Conservation (phyloP, 306 rosid species). For the Pyrus pyrifolia region DNA sequence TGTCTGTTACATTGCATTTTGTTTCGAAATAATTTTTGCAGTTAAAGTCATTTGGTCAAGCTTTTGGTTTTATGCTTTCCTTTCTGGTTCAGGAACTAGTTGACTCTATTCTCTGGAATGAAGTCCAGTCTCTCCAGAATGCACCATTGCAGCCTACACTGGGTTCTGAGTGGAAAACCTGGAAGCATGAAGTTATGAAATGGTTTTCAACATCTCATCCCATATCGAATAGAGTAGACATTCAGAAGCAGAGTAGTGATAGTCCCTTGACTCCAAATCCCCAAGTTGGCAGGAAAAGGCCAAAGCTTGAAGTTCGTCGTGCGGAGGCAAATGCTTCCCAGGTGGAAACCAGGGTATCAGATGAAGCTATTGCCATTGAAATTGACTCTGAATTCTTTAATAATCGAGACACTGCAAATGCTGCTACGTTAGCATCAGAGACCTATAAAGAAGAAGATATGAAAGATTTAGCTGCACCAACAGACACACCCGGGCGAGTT, state of each 20-base stretch:
- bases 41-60: not conserved
- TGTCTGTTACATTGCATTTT: slow-evolving; percentile 7
- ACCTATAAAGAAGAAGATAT: slow-evolving; percentile 38
- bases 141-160: slow-evolving; percentile 48
- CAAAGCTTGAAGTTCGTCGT: slow-evolving; percentile 98
- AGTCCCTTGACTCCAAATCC: slow-evolving; percentile 44
- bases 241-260: slow-evolving; percentile 43
- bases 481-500: slow-evolving; percentile 34
- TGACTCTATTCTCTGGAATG: slow-evolving; percentile 77
- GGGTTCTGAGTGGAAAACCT: slow-evolving; percentile 94
- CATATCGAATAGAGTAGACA: slow-evolving; percentile 35
- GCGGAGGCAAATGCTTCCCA: slow-evolving; percentile 77
- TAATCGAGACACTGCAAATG: slow-evolving; percentile 39
- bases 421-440: slow-evolving; percentile 38
- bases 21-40: slow-evolving; percentile 4
- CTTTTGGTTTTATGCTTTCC: slow-evolving; percentile 22
- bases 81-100: slow-evolving; percentile 64
- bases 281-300: slow-evolving; percentile 76
- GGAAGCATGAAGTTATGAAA: slow-evolving; percentile 92
- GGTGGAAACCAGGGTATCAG: slow-evolving; percentile 46
- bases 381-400: slow-evolving; percentile 61
- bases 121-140: slow-evolving; percentile 60
- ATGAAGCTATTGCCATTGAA: slow-evolving; percentile 49
- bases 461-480: slow-evolving; percentile 32
- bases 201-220: slow-evolving; percentile 67